These are phyloP conservation scores for Pseudogymnoascus sp. DNA, from an alignment of 2,329 filamentous ascomycete genomes.

Conservation along the genomic window DNA sequence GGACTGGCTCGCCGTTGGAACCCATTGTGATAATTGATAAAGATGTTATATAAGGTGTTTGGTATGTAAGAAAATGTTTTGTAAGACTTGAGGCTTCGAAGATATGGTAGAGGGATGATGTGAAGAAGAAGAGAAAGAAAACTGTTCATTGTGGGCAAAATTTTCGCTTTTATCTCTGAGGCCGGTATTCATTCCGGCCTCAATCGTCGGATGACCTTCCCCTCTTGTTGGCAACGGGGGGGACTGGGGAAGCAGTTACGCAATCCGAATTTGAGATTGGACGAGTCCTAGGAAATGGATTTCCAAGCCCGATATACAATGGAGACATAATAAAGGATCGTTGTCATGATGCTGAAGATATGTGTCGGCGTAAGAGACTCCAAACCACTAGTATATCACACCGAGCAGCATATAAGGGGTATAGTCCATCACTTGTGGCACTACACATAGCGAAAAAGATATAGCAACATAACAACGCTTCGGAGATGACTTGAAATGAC, in stretches of 20 bases:
- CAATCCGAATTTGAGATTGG: not conserved
- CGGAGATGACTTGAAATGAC: not conserved
- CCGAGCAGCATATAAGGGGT: not conserved
- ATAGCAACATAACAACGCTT: not conserved
- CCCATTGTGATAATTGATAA: conserved; percentile 19
- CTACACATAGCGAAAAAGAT: not conserved
- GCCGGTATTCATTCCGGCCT: conserved; percentile 9
- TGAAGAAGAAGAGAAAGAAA: not conserved
- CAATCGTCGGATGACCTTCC: conserved; percentile 6
- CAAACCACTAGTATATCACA: not conserved
- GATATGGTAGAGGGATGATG: conserved; percentile 3
- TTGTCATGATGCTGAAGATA: not conserved
- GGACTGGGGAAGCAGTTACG: not conserved
- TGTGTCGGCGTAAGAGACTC: not conserved
- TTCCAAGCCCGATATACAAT: not conserved
- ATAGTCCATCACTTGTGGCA: not conserved
- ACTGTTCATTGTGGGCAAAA: not conserved
- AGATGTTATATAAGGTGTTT: not conserved
- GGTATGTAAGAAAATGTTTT: not conserved
- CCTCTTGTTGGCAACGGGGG: not conserved
- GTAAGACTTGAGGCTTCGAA: conserved; percentile 2
- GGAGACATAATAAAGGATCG: not conserved
- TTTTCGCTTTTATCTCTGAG: conserved; percentile 7
- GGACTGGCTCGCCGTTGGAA: not conserved
- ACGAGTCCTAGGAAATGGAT: not conserved